A percentile compares a stretch with the other conserved stretches of the same genome.
Conservation (phyloP, 352 stramenopile genomes). For the Phytophthora sansomeana region DNA sequence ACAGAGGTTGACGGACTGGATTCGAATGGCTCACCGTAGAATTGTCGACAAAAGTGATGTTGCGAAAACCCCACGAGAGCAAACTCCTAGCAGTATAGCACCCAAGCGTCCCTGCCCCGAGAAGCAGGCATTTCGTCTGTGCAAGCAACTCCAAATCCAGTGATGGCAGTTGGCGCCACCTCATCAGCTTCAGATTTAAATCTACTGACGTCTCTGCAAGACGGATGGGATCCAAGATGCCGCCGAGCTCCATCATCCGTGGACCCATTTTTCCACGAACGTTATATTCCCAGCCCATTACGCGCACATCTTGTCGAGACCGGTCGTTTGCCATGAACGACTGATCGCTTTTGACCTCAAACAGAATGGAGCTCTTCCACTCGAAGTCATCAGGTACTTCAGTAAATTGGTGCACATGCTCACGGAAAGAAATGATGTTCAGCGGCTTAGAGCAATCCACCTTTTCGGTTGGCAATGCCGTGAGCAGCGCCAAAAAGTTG, state of each 20-base stretch:
- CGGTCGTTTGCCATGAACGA: conserved; percentile 42
- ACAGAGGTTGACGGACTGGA: conserved; percentile 97
- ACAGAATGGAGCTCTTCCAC: conserved; percentile 68
- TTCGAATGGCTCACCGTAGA: conserved; percentile 98
- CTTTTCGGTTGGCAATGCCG: conserved; percentile 44
- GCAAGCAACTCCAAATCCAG: conserved; percentile 94
- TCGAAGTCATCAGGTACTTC: conserved; percentile 50
- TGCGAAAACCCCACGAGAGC: conserved; percentile 96
- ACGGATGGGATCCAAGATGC: conserved; percentile 83
- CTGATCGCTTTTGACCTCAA: conserved; percentile 53
- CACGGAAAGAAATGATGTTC: conserved; percentile 74
- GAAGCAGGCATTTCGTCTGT: conserved; percentile 94
- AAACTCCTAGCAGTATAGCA: conserved; percentile 96
- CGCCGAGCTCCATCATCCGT: conserved; percentile 76
- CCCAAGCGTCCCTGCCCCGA: conserved; percentile 97
- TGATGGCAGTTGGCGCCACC: conserved; percentile 96
- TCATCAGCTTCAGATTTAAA: conserved; percentile 99
- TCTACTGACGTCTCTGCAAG: conserved; percentile 97
- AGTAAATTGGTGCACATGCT: conserved; percentile 67
- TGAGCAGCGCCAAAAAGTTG: conserved; percentile 83
- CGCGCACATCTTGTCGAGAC: conserved; percentile 40
- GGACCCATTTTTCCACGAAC: conserved; percentile 75
- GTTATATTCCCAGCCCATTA: conserved; percentile 84
- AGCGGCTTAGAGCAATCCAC: conserved; percentile 42
- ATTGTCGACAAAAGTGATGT: conserved; percentile 99